phyloP scores from a whole-genome alignment of 2,329 filamentous ascomycete genomes.

The Didymellaceae sp. region DNA sequence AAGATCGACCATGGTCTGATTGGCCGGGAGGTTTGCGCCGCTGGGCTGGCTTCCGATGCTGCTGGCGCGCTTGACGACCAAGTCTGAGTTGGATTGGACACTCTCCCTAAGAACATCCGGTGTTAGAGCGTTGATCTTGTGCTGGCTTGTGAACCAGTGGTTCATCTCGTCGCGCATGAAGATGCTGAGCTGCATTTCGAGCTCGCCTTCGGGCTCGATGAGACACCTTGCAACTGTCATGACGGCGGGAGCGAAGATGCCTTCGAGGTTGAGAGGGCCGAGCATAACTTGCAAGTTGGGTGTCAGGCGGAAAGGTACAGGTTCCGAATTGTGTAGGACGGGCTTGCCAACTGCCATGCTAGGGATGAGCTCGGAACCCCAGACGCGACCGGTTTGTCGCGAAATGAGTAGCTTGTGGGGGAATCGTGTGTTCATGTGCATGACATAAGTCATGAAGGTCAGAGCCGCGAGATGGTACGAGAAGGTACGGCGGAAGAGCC shows the following conservation, averaged over 20 bases:
- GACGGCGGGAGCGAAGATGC: slow-evolving; percentile 91
- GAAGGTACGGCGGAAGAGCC: slow-evolving; percentile 97
- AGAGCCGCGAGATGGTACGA: slow-evolving; percentile 93
- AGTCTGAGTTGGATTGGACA: slow-evolving; percentile 85
- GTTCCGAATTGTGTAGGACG: slow-evolving; percentile 92
- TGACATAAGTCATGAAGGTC: slow-evolving; percentile 98
- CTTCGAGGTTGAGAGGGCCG: slow-evolving; percentile 93
- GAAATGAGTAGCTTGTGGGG: slow-evolving; percentile 95
- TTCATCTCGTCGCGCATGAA: slow-evolving; percentile 98
- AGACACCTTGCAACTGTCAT: slow-evolving; percentile 97
- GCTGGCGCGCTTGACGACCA: slow-evolving; percentile 88
- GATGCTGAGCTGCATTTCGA: slow-evolving; percentile 93
- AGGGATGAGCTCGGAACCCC: slow-evolving; percentile 93
- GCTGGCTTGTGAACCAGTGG: slow-evolving; percentile 88
- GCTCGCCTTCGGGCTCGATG: slow-evolving; percentile 78
- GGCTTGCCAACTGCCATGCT: slow-evolving; percentile 84
- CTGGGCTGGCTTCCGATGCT: slow-evolving; percentile 80
- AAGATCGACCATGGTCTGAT: slow-evolving; percentile 95
- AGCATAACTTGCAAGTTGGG: slow-evolving; percentile 96
- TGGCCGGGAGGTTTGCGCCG: slow-evolving; percentile 81
- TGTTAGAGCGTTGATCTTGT: slow-evolving; percentile 61
- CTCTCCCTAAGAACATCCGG: slow-evolving; percentile 77
- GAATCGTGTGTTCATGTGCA: slow-evolving; percentile 96
- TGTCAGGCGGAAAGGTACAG: slow-evolving; percentile 95
- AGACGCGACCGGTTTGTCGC: slow-evolving; percentile 86